Evolutionary conservation across 352 stramenopile species (phyloP).

Genomic region (Globisporangium cederbergense): DNA sequence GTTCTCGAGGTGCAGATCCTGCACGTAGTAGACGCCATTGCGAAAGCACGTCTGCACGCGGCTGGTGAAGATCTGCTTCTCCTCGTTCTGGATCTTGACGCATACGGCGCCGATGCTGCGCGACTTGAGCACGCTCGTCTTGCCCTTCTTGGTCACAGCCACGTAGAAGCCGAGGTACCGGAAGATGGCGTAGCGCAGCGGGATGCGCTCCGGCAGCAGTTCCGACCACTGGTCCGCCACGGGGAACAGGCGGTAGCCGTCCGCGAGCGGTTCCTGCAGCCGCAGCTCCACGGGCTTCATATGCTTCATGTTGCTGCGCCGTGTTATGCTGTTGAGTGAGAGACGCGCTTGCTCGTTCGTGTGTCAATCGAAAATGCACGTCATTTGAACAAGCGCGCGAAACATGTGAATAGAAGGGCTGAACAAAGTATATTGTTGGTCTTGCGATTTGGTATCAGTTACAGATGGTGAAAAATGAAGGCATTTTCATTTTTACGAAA

Average conservation of each 20-base stretch:
- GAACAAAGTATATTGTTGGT: too few species aligned
- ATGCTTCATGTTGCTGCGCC: conserved; percentile 39
- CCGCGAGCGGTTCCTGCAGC: conserved; percentile 31
- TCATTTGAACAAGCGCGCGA: too few species aligned
- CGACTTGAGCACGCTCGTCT: conserved; percentile 57
- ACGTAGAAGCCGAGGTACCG: conserved; percentile 80
- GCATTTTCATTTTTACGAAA: too few species aligned
- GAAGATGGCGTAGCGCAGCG: conserved; percentile 75
- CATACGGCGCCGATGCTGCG: conserved; percentile 45
- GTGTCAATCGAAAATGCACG: too few species aligned
- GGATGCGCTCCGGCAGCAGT: conserved; percentile 53
- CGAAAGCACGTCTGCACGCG: conserved; percentile 51
- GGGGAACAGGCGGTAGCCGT: conserved; percentile 64
- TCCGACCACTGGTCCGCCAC: conserved; percentile 76
- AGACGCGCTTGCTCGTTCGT: background rate
- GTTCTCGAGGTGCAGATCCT: conserved; percentile 63
- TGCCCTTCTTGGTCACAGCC: conserved; percentile 52
- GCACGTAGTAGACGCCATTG: conserved; percentile 81
- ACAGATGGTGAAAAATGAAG: too few species aligned
- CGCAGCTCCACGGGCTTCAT: conserved; percentile 64
- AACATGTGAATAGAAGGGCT: too few species aligned
- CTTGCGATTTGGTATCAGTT: too few species aligned
- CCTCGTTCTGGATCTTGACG: conserved; percentile 75
- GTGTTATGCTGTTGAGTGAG: background rate
- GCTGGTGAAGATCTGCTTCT: conserved; percentile 71